phyloP scores from a whole-genome alignment of 2,329 filamentous ascomycete species.

The Chalaropsis ovoidea region DNA sequence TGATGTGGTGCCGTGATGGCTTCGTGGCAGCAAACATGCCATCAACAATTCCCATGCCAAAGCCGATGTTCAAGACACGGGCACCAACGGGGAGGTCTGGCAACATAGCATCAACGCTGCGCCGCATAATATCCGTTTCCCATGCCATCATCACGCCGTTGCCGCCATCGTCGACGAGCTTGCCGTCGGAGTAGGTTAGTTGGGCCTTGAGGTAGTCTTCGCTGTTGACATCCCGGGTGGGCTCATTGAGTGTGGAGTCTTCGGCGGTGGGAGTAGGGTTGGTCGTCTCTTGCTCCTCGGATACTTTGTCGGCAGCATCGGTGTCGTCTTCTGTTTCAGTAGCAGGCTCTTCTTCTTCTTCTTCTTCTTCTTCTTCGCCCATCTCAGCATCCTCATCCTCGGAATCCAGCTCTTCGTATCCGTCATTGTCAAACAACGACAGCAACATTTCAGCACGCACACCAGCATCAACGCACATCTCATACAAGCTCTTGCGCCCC shows the following conservation, averaged over 20 bases:
- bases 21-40: conserved; percentile 58
- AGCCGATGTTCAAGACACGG: conserved; percentile 73
- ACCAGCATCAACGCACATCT: conserved; percentile 76
- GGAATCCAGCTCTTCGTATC: conserved; percentile 63
- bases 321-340: conserved; percentile 31
- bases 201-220: conserved; percentile 58
- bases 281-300: conserved; percentile 28
- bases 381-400: conserved; percentile 40
- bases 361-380: conserved; percentile 33
- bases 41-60: conserved; percentile 86
- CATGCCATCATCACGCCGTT: conserved; percentile 94
- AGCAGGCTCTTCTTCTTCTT: conserved; percentile 33
- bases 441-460: conserved; percentile 83
- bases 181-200: conserved; percentile 53
- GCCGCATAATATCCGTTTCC: conserved; percentile 78
- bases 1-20: conserved; percentile 66
- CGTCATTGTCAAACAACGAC: conserved; percentile 55
- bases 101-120: conserved; percentile 59
- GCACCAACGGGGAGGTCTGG: conserved; percentile 42
- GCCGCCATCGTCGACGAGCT: conserved; percentile 60
- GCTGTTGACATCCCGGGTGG: conserved; percentile 45
- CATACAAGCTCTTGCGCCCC: conserved; percentile 61
- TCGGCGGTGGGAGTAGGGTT: conserved; percentile 32
- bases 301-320: conserved; percentile 26
- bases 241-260: conserved; percentile 34